phyloP scores from a whole-genome alignment of 2,329 filamentous ascomycete species.

The Phoma sp. region DNA sequence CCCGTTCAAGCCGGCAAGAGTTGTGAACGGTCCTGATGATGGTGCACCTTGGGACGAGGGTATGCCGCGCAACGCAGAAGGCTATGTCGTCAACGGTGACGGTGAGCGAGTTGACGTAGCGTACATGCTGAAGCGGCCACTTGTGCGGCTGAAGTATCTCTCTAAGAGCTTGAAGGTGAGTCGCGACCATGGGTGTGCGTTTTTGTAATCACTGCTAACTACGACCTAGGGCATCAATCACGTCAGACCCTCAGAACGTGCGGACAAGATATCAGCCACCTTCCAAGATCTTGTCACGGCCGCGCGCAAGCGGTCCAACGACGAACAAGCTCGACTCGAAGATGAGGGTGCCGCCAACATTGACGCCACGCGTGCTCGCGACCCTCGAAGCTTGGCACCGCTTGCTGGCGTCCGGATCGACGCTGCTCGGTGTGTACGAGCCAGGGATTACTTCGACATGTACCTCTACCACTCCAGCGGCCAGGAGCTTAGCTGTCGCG shows the following conservation, averaged over 20 bases:
- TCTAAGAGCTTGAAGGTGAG: conserved; percentile 78
- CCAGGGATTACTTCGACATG: conserved; percentile 88
- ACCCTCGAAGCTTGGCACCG: conserved; percentile 77
- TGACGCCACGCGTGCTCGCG: conserved; percentile 79
- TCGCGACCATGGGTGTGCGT: not conserved
- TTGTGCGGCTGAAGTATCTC: conserved; percentile 87
- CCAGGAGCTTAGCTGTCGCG: conserved; percentile 84
- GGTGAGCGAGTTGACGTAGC: conserved; percentile 94
- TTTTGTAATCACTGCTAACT: conserved; percentile 37
- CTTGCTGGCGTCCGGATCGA: conserved; percentile 75
- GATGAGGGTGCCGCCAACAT: conserved; percentile 88
- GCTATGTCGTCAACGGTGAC: conserved; percentile 70
- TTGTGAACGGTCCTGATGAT: conserved; percentile 53
- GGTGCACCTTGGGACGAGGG: conserved; percentile 60
- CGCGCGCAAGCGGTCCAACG: conserved; percentile 74
- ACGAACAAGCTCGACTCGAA: conserved; percentile 74
- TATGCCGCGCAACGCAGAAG: conserved; percentile 64
- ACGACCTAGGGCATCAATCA: conserved; percentile 61
- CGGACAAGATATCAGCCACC: conserved; percentile 63
- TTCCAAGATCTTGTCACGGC: conserved; percentile 79
- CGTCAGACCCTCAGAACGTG: conserved; percentile 61
- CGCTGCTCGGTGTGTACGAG: conserved; percentile 79
- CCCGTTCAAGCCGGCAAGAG: conserved; percentile 55
- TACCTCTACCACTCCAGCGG: conserved; percentile 87
- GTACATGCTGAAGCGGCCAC: conserved; percentile 85